These are phyloP conservation scores for Kwoniella europaea DNA, from an alignment of 768 basidiomycete species.

Conservation along the genomic window DNA sequence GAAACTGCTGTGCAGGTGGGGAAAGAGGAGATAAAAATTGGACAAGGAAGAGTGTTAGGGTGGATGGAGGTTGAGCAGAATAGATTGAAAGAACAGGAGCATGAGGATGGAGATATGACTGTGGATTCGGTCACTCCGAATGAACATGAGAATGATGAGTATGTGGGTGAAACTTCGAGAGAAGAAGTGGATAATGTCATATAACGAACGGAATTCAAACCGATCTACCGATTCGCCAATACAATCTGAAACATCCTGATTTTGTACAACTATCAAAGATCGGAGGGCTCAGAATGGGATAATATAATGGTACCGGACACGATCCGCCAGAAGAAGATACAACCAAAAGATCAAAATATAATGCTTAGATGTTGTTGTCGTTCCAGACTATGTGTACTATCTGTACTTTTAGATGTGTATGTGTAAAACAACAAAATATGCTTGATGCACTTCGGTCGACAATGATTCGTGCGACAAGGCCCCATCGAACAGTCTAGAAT, in stretches of 20 bases:
- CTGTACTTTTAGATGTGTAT: not conserved
- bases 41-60: slow-evolving; percentile 17
- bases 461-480: not conserved
- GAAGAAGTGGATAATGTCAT: slow-evolving; percentile 20
- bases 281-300: too few species aligned
- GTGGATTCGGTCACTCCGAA: slow-evolving; percentile 3
- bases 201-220: not conserved
- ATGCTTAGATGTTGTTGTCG: not conserved
- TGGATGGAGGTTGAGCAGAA: slow-evolving; percentile 34
- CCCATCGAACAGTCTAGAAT: not conserved
- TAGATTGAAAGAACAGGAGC: slow-evolving; percentile 4
- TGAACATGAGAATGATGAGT: not conserved
- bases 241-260: too few species aligned
- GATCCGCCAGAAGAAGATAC: too few species aligned
- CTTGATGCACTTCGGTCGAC: not conserved
- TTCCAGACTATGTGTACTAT: not conserved
- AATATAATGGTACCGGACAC: too few species aligned
- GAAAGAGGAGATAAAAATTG: slow-evolving; percentile 26
- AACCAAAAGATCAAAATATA: too few species aligned
- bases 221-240: too few species aligned
- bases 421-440: not conserved
- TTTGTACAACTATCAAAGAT: too few species aligned
- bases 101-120: slow-evolving; percentile 11
- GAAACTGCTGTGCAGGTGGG: slow-evolving; percentile 31
- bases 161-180: slow-evolving; percentile 16